Evolutionary conservation across 164 flowering plant species (phyloP).

Genomic region (Euptelea pleiosperma): DNA sequence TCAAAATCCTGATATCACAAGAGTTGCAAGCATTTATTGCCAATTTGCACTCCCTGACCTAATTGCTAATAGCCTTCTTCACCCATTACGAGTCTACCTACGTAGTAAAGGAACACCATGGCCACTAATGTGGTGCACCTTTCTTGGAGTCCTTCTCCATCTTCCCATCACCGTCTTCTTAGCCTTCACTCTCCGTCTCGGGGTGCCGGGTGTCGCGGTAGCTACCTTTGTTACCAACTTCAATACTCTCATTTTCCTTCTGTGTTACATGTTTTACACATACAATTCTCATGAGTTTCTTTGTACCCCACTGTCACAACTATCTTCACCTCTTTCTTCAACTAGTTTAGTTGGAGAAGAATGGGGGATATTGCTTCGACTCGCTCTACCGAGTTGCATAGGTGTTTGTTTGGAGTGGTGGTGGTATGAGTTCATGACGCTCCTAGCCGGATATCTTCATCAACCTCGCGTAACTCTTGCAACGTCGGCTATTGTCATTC

Average conservation of each 20-base stretch:
- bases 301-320: slow-evolving; percentile 16
- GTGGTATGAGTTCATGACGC: slow-evolving; percentile 97
- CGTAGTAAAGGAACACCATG: slow-evolving; percentile 68
- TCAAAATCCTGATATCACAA: slow-evolving; percentile 54
- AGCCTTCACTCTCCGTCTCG: slow-evolving; percentile 49
- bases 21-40: slow-evolving; percentile 62
- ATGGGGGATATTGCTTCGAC: slow-evolving; percentile 54
- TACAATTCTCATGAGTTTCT: slow-evolving; percentile 15
- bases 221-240: slow-evolving; percentile 61
- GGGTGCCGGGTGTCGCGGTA: slow-evolving; percentile 66
- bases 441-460: slow-evolving; percentile 67
- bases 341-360: slow-evolving; percentile 28
- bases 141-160: slow-evolving; percentile 46
- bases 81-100: slow-evolving; percentile 73
- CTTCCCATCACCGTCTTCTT: slow-evolving; percentile 60
- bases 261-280: slow-evolving; percentile 34
- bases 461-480: slow-evolving; percentile 63
- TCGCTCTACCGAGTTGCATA: slow-evolving; percentile 72
- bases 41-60: slow-evolving; percentile 70
- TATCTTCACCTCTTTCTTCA: slow-evolving; percentile 1
- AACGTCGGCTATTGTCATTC: slow-evolving; percentile 79
- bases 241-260: slow-evolving; percentile 49
- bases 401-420: slow-evolving; percentile 94
- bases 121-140: slow-evolving; percentile 76
- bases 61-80: slow-evolving; percentile 67